Evolutionary conservation across 2,329 filamentous ascomycete species (phyloP), one percentile per base, ranked within the genome.

Genomic region (Mycosphaerella arachidis): DNA sequence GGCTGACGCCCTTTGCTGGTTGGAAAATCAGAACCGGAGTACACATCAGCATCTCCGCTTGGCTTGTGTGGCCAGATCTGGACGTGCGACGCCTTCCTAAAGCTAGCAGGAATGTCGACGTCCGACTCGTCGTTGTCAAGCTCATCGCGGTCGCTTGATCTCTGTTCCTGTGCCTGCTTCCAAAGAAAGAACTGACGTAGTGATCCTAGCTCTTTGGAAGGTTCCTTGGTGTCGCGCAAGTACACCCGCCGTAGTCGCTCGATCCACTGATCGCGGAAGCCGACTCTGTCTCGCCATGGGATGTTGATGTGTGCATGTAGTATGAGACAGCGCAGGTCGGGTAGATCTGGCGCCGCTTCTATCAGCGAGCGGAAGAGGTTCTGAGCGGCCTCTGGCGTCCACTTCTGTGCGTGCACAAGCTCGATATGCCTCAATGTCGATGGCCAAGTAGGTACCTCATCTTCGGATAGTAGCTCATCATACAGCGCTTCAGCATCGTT

Each of bases 221-320:
- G 84, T 3, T 79, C 71, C 20, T 74, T 64, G 16, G 72, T 74
- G 1, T 73, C 75, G 16, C 84, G 79, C 53, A 86, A 80, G 68
- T 91, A 92, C 2, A 91, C 82, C 12, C 78, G 80, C 57, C 86
- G 82, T 55, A 97, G 78, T 63, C 81, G 86, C n/a, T 83, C 79
- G 53, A 86, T 86, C 90, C 92, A 96, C 64, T 85, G 84, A 65
- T 88, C 85, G 43, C 92, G 84, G 69, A 97, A 87, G n/a, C 82
- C 82, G 18, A 89, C 89, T 46, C 93, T 85, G 70, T 91, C 85
- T 62, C 91, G 87, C 90, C 92, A 96, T 10, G 81, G 79, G 29
- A 89, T 86, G 69, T 92, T 86, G 52, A 97, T 79, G 73, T 91
- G 93, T 1, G 88, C 87, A 68, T 88, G 90, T 65, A 97, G 83